Evolutionary conservation across 768 basidiomycete species (phyloP).

Genomic region (Mycena galopus): DNA sequence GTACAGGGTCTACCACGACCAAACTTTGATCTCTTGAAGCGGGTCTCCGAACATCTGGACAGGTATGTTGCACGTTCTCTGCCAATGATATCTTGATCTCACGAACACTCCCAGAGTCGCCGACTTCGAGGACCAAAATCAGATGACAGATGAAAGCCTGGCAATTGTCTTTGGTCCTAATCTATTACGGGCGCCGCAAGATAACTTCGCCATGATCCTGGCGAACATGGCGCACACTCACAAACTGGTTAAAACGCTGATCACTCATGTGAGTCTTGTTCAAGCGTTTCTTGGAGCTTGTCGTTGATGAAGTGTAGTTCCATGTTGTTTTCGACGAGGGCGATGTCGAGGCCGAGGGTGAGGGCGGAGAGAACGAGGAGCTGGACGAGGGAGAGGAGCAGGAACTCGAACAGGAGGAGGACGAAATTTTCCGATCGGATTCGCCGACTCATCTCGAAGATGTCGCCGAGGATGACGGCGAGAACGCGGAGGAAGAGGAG

Average conservation of each 20-base stretch:
- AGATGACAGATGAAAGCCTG: slow-evolving; percentile 89
- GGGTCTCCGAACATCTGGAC: slow-evolving; percentile 87
- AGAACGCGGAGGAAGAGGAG: background rate
- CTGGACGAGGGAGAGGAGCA: too few species aligned
- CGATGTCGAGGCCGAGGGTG: too few species aligned
- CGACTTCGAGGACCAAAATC: slow-evolving; percentile 89
- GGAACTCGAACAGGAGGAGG: too few species aligned
- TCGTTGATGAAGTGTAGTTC: too few species aligned
- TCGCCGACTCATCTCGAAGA: slow-evolving; percentile 32
- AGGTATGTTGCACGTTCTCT: slow-evolving; percentile 53
- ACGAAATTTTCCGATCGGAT: slow-evolving; percentile 32
- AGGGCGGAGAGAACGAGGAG: too few species aligned
- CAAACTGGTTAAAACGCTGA: background rate
- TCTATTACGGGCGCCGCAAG: slow-evolving; percentile 80
- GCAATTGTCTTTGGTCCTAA: slow-evolving; percentile 93
- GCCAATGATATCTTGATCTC: background rate
- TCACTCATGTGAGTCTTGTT: background rate
- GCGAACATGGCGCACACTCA: slow-evolving; percentile 73
- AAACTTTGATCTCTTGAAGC: slow-evolving; percentile 84
- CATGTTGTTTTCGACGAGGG: too few species aligned
- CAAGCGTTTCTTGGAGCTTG: too few species aligned
- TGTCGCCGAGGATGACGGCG: slow-evolving; percentile 29
- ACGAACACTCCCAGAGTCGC: slow-evolving; percentile 67
- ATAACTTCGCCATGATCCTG: slow-evolving; percentile 82
- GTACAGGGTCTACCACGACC: slow-evolving; percentile 78